Conservation (phyloP, 2,329 filamentous ascomycete species). For the Alternaria ethzedia region DNA sequence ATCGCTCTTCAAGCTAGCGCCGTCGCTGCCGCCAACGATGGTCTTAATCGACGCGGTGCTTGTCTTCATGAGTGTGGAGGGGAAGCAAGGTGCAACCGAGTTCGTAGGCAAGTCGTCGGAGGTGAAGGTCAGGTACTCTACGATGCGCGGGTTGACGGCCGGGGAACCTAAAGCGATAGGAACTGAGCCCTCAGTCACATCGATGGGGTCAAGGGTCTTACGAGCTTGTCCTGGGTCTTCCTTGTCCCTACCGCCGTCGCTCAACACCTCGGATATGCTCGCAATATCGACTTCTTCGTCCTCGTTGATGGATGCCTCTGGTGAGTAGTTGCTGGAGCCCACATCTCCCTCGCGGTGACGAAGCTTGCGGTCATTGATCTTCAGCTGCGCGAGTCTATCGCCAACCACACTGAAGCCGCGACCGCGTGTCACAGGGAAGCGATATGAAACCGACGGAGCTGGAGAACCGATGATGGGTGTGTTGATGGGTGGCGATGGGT, state of each 20-base stretch:
- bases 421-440: constrained; percentile 17
- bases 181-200: constrained; percentile 22
- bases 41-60: constrained; percentile 11
- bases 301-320: constrained; percentile 20
- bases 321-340: constrained; percentile 27
- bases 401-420: constrained; percentile 78
- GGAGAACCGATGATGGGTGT: constrained; percentile 37
- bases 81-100: constrained; percentile 18
- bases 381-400: constrained; percentile 81
- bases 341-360: constrained; percentile 20
- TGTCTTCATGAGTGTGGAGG: constrained; percentile 22
- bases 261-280: constrained; percentile 24
- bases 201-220: constrained; percentile 16
- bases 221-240: constrained; percentile 7
- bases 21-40: constrained; percentile 13
- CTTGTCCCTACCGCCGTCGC: constrained; percentile 20
- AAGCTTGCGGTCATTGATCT: constrained; percentile 25
- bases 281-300: constrained; percentile 26
- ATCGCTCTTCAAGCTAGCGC: constrained; percentile 24
- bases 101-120: constrained; percentile 35
- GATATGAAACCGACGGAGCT: constrained; percentile 29
- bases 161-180: constrained; percentile 38
- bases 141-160: constrained; percentile 32
- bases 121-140: constrained; percentile 37
- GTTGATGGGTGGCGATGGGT: constrained; percentile 40